Percentiles rank a stretch among this genome's conserved stretches.
Conservation (phyloP, 1,284 basidiomycete species). For the Tremellales sp. region DNA sequence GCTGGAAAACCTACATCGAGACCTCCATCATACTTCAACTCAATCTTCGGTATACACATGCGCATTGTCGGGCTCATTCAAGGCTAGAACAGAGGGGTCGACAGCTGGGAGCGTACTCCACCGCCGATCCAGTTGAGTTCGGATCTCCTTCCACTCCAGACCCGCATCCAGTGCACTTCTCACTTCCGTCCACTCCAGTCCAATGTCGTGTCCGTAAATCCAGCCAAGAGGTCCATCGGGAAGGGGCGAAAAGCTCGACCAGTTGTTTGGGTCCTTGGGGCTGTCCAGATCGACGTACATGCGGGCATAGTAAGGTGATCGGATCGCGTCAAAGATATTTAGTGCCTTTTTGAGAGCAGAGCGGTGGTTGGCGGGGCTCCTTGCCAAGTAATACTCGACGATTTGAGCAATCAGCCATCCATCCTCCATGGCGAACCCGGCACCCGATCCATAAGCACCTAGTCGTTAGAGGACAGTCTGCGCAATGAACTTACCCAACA, state of each 20-base stretch:
- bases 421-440: slow-evolving; percentile 18
- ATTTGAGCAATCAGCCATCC: slow-evolving; percentile 8
- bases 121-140: too few relatives aligned
- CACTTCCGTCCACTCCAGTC: slow-evolving; percentile 5
- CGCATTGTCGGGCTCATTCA: too few relatives aligned
- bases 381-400: slow-evolving; percentile 1
- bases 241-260: background rate
- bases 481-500: too few relatives aligned
- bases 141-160: too few relatives aligned
- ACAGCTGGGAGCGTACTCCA: too few relatives aligned
- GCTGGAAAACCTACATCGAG: too few relatives aligned
- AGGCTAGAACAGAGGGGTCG: too few relatives aligned
- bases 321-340: slow-evolving; percentile 6
- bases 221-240: background rate
- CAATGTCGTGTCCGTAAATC: slow-evolving; percentile 8
- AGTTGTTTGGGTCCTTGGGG: too few relatives aligned
- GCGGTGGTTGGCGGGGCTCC: background rate
- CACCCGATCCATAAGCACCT: slow-evolving; percentile 17
- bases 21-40: too few relatives aligned
- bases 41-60: too few relatives aligned
- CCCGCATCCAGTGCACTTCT: background rate
- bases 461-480: too few relatives aligned
- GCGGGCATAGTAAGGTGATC: slow-evolving; percentile 12
- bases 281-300: slow-evolving; percentile 14
- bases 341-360: background rate